phyloP scores from a whole-genome alignment of 306 rosid species.

The Myrica gale region DNA sequence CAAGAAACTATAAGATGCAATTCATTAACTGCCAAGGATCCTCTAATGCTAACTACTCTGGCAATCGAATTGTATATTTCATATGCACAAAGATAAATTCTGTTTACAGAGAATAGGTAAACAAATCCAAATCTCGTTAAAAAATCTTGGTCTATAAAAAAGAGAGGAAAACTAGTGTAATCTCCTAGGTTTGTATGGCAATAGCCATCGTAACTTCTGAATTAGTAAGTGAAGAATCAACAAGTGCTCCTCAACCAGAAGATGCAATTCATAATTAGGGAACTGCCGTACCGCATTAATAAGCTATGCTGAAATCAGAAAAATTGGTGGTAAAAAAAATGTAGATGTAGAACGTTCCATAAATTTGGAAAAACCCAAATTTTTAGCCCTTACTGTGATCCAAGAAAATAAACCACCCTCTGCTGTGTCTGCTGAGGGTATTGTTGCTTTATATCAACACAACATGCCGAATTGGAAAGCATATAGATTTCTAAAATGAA shows the following conservation, averaged over 20 bases:
- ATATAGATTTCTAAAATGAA: background rate
- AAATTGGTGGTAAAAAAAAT: background rate
- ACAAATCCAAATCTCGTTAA: slow-evolving; percentile 7
- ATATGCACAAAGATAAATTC: background rate
- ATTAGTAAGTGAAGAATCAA: background rate
- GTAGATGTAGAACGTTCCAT: background rate
- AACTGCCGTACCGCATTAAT: background rate
- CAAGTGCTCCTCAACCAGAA: background rate
- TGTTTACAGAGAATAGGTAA: background rate
- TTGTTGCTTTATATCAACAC: background rate
- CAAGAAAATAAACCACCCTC: background rate
- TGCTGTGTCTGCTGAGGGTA: background rate
- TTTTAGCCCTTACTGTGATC: background rate
- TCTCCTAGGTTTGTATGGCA: background rate
- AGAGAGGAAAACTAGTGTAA: background rate
- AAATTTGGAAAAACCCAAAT: background rate
- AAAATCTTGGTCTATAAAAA: background rate
- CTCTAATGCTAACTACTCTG: background rate
- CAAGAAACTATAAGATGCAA: slow-evolving; percentile 7
- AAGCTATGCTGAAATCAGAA: background rate
- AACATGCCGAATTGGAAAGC: too few relatives aligned
- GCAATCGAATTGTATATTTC: background rate
- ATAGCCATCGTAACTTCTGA: background rate
- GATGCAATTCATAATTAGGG: background rate
- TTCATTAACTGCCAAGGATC: slow-evolving; percentile 5